Conservation (phyloP, 2,329 filamentous ascomycete species). For the Bipolaris cookei region DNA sequence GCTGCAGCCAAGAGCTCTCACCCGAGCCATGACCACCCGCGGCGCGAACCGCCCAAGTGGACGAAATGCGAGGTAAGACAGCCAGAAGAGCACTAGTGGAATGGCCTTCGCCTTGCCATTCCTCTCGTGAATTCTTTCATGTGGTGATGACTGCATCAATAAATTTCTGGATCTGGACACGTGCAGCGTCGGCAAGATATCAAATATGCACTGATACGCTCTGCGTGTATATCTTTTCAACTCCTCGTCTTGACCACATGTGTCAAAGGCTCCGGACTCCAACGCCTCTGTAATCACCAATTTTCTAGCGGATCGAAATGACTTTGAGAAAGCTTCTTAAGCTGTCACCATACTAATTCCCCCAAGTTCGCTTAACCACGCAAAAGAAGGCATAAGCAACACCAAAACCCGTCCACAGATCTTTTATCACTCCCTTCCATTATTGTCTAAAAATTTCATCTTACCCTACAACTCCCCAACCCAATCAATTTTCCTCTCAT, state of each 20-base stretch:
- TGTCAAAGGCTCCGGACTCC: not conserved
- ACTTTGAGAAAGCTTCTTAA: not conserved
- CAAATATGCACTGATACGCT: not conserved
- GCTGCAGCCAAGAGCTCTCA: slow-evolving; percentile 3
- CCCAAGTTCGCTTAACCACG: not conserved
- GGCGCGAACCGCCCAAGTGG: too few species aligned
- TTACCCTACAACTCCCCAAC: slow-evolving; percentile 37
- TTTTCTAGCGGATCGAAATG: not conserved
- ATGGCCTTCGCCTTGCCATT: too few species aligned
- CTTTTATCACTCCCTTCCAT: not conserved
- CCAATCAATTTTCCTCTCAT: slow-evolving; percentile 48
- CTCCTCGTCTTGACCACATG: not conserved
- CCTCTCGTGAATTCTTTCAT: not conserved
- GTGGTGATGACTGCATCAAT: not conserved
- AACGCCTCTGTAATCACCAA: not conserved
- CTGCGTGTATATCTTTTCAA: not conserved
- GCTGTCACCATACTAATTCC: not conserved
- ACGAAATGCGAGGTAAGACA: too few species aligned
- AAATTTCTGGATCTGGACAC: not conserved
- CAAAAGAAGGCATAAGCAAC: not conserved
- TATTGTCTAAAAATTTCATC: too few species aligned
- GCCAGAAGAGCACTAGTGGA: too few species aligned
- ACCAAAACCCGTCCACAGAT: not conserved
- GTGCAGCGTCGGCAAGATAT: not conserved
- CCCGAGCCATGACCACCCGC: slow-evolving; percentile 14